Evolutionary conservation across 1,284 basidiomycete species (phyloP).

Genomic region (Rhodotorula sp.): DNA sequence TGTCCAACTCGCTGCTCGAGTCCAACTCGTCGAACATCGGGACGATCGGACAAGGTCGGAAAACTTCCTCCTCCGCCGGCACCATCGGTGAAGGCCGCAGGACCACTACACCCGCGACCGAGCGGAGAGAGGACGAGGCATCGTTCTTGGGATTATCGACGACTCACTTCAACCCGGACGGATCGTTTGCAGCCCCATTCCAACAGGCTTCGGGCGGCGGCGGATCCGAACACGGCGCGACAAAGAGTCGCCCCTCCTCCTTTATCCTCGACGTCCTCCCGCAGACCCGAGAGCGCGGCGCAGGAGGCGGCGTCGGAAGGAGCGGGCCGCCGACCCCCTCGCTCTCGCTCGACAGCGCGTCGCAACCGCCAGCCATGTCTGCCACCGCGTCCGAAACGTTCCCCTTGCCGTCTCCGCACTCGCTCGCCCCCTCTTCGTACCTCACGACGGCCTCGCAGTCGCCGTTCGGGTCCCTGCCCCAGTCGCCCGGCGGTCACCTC

Average conservation of each 20-base stretch:
- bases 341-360: slow-evolving; percentile 30
- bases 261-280: slow-evolving; percentile 41
- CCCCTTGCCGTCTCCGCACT: slow-evolving; percentile 23
- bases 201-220: not conserved
- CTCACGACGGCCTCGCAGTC: slow-evolving; percentile 8
- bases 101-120: not conserved
- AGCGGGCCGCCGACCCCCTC: slow-evolving; percentile 25
- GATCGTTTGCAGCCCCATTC: slow-evolving; percentile 2
- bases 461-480: slow-evolving; percentile 11
- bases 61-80: slow-evolving; percentile 12
- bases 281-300: slow-evolving; percentile 22
- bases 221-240: slow-evolving; percentile 1
- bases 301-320: not conserved
- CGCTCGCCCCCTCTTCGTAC: slow-evolving; percentile 22
- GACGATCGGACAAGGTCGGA: slow-evolving; percentile 19
- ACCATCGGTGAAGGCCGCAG: slow-evolving; percentile 31
- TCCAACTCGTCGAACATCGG: slow-evolving; percentile 6
- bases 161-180: slow-evolving; percentile 15
- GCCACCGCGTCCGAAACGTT: not conserved
- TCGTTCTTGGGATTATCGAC: slow-evolving; percentile 11
- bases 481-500: slow-evolving; percentile 4
- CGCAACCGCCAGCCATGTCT: slow-evolving; percentile 11
- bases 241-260: slow-evolving; percentile 31
- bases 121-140: slow-evolving; percentile 14
- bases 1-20: slow-evolving; percentile 8